phyloP scores from a whole-genome alignment of 176 grass and related monocot genomes.

The Melocanna baccifera region DNA sequence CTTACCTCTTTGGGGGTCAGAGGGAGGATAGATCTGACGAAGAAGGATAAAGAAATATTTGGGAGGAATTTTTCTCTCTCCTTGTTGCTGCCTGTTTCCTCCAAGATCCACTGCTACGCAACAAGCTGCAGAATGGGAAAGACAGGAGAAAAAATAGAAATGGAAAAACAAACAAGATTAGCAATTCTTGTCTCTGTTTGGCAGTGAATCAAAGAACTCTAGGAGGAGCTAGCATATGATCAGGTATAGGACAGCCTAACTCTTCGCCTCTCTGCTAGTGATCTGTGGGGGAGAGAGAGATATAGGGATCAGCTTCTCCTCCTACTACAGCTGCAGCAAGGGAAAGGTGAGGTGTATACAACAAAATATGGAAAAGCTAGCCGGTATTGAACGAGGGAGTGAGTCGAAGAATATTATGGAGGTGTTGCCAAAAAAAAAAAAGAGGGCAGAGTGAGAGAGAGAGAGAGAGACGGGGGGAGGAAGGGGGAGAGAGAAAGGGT shows the following conservation, averaged over 20 bases:
- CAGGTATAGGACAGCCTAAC: constrained; percentile 39
- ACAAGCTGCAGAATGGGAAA: constrained; percentile 31
- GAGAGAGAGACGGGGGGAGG: background rate
- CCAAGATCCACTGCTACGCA: constrained; percentile 28
- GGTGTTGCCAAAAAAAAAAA: constrained; percentile 41
- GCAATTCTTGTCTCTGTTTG: constrained; percentile 24
- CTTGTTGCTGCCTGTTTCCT: constrained; percentile 20
- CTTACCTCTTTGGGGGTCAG: constrained; percentile 45
- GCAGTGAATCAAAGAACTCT: constrained; percentile 33
- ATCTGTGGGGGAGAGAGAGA: constrained; percentile 19
- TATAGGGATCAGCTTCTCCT: constrained; percentile 24
- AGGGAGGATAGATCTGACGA: constrained; percentile 40
- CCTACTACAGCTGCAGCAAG: constrained; percentile 34
- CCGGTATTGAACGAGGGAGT: constrained; percentile 34
- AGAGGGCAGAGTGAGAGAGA: background rate
- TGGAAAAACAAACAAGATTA: constrained; percentile 20
- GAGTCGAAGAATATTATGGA: constrained; percentile 53
- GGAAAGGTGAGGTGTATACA: constrained; percentile 49
- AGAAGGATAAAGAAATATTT: background rate
- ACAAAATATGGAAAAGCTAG: constrained; percentile 44
- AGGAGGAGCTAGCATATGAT: constrained; percentile 42
- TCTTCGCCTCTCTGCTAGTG: constrained; percentile 25
- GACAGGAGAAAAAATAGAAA: background rate
- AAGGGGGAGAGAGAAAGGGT: background rate
- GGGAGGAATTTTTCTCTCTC: background rate